These are phyloP conservation scores for Sugiyamaella grinbergsii DNA, from an alignment of 1,139 yeast species.

Conservation along the genomic window DNA sequence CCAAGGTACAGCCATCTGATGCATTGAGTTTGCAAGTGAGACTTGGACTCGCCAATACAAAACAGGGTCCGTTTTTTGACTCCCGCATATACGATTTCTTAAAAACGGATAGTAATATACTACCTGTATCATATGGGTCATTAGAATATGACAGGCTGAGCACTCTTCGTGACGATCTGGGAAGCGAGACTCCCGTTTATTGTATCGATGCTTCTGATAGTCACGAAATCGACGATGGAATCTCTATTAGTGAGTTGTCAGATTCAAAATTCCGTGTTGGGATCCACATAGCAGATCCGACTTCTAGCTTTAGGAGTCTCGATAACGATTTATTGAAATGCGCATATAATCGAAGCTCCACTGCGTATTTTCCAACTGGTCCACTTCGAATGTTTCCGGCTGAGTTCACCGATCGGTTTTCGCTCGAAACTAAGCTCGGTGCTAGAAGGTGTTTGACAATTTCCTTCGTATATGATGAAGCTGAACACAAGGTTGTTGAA, in stretches of 20 bases:
- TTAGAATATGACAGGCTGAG: constrained; percentile 23
- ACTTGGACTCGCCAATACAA: constrained; percentile 23
- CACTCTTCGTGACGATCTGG: constrained; percentile 36
- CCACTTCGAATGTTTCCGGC: constrained; percentile 73
- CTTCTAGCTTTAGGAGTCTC: constrained; percentile 53
- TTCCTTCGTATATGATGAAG: constrained; percentile 45
- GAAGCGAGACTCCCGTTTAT: constrained; percentile 57
- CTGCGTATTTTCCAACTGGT: constrained; percentile 74
- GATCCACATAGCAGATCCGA: constrained; percentile 88
- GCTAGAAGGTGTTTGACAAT: constrained; percentile 56
- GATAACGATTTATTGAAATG: constrained; percentile 54
- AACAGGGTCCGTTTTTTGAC: constrained; percentile 29
- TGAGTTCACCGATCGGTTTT: constrained; percentile 56
- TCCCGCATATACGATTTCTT: constrained; percentile 26
- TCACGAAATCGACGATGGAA: constrained; percentile 92
- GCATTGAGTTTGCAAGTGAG: constrained; percentile 28
- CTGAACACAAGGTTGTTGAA: constrained; percentile 37
- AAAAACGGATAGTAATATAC: constrained; percentile 15
- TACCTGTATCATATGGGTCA: constrained; percentile 19
- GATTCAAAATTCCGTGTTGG: constrained; percentile 51
- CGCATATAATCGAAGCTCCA: constrained; percentile 64
- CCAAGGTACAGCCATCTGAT: constrained; percentile 10
- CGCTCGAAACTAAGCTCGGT: constrained; percentile 43
- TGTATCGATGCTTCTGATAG: constrained; percentile 85
- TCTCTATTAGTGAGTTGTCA: constrained; percentile 53